phyloP scores from a whole-genome alignment of 129 eudicot species.

The Apium graveolens region DNA sequence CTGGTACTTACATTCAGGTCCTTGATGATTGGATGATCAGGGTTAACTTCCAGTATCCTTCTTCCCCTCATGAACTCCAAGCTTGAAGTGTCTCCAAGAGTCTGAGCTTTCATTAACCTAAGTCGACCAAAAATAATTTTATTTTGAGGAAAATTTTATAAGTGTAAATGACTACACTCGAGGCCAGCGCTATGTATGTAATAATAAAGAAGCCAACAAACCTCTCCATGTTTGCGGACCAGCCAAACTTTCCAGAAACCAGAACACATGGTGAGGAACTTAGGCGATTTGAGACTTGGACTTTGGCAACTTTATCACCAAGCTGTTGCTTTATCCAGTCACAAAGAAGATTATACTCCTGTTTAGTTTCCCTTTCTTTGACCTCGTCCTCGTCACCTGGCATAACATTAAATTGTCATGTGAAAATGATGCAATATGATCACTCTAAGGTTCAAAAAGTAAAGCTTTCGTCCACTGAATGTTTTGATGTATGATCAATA shows the following conservation, averaged over 20 bases:
- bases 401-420: background rate
- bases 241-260: constrained; percentile 96
- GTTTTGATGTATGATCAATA: background rate
- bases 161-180: background rate
- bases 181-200: background rate
- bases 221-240: constrained; percentile 99
- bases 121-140: background rate
- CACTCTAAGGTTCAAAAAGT: background rate
- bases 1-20: constrained; percentile 58
- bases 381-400: constrained; percentile 89
- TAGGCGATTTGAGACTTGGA: constrained; percentile 86
- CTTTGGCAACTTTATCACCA: constrained; percentile 96
- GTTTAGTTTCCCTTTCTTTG: constrained; percentile 79
- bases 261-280: constrained; percentile 97
- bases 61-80: constrained; percentile 95
- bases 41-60: constrained; percentile 87
- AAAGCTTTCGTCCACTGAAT: background rate
- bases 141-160: background rate
- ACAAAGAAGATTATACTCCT: constrained; percentile 75
- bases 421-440: background rate
- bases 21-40: constrained; percentile 92
- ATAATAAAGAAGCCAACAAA: constrained; percentile 15
- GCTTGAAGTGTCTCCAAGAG: constrained; percentile 85
- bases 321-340: constrained; percentile 98
- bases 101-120: constrained; percentile 91